Conservation (phyloP, 306 rosid species). For the Chamaecrista fasciculata region DNA sequence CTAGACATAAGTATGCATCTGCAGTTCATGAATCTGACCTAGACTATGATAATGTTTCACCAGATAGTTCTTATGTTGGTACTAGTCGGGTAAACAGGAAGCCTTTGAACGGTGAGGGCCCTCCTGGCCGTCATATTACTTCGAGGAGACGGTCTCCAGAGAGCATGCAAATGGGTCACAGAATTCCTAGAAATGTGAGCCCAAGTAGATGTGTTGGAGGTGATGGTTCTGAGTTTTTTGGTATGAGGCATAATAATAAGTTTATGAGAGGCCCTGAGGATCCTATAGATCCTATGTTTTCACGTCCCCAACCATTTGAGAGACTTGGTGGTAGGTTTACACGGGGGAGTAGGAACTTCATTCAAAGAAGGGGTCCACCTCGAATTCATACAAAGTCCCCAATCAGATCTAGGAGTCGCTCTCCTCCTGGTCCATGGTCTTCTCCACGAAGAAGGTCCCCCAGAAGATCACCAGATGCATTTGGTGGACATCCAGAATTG, state of each 20-base stretch:
- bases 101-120: conserved; percentile 53
- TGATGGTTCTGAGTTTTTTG: conserved; percentile 60
- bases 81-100: conserved; percentile 73
- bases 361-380: conserved; percentile 62
- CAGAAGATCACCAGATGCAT: conserved; percentile 78
- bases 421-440: conserved; percentile 86
- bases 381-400: conserved; percentile 80
- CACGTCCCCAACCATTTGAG: conserved; percentile 66
- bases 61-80: conserved; percentile 57
- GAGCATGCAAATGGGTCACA: conserved; percentile 57
- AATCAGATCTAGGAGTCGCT: conserved; percentile 71
- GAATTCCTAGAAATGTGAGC: conserved; percentile 62
- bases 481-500: conserved; percentile 68
- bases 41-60: conserved; percentile 59
- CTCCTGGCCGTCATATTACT: conserved; percentile 47
- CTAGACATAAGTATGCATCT: conserved; percentile 64
- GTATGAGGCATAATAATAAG: conserved; percentile 64
- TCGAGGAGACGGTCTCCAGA: conserved; percentile 80
- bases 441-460: conserved; percentile 87
- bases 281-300: conserved; percentile 45
- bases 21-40: conserved; percentile 47
- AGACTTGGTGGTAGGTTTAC: conserved; percentile 60
- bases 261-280: conserved; percentile 61
- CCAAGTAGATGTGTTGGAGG: conserved; percentile 63
- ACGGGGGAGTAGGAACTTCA: conserved; percentile 66